A percentile compares a stretch with the other conserved stretches of the same genome.
phyloP scores from a whole-genome alignment of 2,329 filamentous ascomycete genomes.

The Penicillium sp. region DNA sequence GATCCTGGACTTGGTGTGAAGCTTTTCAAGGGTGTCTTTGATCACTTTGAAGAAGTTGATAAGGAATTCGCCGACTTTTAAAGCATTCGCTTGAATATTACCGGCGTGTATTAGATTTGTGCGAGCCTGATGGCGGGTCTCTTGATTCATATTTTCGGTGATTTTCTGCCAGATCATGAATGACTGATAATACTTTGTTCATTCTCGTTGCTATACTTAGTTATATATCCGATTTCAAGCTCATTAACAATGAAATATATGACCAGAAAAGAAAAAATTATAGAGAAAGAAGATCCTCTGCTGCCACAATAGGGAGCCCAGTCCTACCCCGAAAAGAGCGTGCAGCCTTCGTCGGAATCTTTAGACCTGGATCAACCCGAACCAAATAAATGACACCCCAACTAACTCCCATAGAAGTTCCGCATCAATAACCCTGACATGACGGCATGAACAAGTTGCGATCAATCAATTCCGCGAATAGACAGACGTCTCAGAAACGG shows the following conservation, averaged over 20 bases:
- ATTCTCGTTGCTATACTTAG: background rate
- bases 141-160: background rate
- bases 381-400: background rate
- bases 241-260: background rate
- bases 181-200: background rate
- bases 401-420: background rate
- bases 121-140: background rate
- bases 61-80: constrained; percentile 63
- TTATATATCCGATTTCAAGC: background rate
- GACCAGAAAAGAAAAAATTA: background rate
- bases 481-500: constrained; percentile 5
- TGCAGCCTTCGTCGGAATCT: background rate
- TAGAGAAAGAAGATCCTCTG: background rate
- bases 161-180: background rate
- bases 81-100: background rate
- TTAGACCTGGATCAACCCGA: background rate
- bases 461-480: background rate
- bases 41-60: constrained; percentile 82
- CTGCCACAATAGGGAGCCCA: background rate
- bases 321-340: background rate
- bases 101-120: background rate
- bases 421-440: background rate
- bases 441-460: background rate
- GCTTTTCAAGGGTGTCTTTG: constrained; percentile 86
- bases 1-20: constrained; percentile 87